Percentiles rank a stretch among this genome's conserved stretches.
Evolutionary conservation across 1,284 basidiomycete species (phyloP).

Genomic region (Golubevia sp.): DNA sequence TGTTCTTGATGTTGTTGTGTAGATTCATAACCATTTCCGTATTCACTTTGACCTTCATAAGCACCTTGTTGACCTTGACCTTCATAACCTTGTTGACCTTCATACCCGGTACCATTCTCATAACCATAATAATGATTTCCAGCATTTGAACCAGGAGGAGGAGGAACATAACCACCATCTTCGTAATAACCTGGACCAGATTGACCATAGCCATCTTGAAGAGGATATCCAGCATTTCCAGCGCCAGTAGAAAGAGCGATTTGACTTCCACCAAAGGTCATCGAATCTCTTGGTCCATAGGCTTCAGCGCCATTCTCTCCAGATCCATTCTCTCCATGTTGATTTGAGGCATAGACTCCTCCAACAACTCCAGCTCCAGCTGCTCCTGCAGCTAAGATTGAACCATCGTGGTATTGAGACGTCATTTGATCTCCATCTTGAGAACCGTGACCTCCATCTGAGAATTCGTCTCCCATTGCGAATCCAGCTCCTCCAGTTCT

Average conservation of each 20-base stretch:
- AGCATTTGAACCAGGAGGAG: background rate
- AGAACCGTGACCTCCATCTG: constrained; percentile 19
- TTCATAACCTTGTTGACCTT: background rate
- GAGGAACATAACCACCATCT: background rate
- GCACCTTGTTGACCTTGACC: background rate
- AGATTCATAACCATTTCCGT: no score
- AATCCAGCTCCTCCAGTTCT: constrained; percentile 55
- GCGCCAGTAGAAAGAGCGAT: background rate
- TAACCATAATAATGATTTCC: background rate
- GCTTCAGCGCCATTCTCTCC: background rate
- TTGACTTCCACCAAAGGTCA: background rate
- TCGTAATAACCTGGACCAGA: background rate
- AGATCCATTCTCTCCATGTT: background rate
- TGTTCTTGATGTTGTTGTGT: no score
- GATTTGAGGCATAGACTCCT: background rate
- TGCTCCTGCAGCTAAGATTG: background rate
- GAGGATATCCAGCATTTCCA: background rate
- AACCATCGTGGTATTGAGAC: background rate
- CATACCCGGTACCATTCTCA: background rate
- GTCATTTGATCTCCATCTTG: background rate
- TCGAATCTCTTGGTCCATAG: background rate
- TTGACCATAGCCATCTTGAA: background rate
- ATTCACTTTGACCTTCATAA: background rate
- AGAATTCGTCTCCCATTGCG: constrained; percentile 53
- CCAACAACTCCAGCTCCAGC: background rate